Conservation (phyloP, 1,284 basidiomycete genomes). For the Crepidotus sp. region DNA sequence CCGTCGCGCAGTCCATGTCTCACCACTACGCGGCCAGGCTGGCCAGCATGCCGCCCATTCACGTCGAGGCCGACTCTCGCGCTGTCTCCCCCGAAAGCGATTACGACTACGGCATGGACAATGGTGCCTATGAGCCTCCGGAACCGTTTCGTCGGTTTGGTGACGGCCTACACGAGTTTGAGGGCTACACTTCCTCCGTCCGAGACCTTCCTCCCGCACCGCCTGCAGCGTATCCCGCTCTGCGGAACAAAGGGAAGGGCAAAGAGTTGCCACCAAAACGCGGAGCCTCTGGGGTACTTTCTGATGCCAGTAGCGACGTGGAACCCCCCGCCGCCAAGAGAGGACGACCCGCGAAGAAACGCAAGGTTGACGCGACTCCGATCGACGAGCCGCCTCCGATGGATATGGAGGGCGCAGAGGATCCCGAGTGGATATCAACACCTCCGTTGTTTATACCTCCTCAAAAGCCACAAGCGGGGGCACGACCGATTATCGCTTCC, state of each 20-base stretch:
- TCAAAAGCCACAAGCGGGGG: background rate
- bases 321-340: conserved; percentile 21
- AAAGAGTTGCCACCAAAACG: conserved; percentile 44
- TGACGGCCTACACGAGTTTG: conserved; percentile 32
- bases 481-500: background rate
- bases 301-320: conserved; percentile 47
- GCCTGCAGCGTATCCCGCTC: conserved; percentile 20
- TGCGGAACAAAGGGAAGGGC: conserved; percentile 24
- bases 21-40: conserved; percentile 58
- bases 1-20: conserved; percentile 51
- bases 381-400: conserved; percentile 12
- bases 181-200: conserved; percentile 21
- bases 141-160: conserved; percentile 21
- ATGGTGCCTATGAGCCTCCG: conserved; percentile 12
- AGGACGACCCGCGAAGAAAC: conserved; percentile 35
- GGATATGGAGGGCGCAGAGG: conserved; percentile 2
- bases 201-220: conserved; percentile 12
- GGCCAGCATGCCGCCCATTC: conserved; percentile 46
- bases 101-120: conserved; percentile 22
- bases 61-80: conserved; percentile 35
- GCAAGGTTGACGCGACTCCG: conserved; percentile 33
- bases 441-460: conserved; percentile 6
- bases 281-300: conserved; percentile 34
- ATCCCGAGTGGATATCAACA: conserved; percentile 11
- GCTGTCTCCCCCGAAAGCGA: conserved; percentile 25